Evolutionary conservation across 2,329 filamentous ascomycete genomes (phyloP).

Genomic region (Madurella mycetomatis): DNA sequence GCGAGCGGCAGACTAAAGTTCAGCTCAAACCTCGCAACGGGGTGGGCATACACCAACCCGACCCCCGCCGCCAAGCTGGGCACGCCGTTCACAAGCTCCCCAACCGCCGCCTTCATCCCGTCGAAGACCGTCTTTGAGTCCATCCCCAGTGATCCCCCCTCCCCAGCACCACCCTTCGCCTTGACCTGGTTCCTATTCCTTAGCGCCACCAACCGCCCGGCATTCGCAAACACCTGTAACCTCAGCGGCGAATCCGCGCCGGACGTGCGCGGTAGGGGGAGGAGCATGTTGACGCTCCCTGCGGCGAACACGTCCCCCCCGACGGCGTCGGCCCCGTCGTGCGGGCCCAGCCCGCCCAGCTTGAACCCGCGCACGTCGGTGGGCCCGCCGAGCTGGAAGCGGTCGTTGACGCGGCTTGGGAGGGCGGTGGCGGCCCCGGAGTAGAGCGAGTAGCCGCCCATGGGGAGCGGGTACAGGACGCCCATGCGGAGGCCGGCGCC

Average conservation of each 20-base stretch:
- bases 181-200: slow-evolving; percentile 31
- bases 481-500: slow-evolving; percentile 79
- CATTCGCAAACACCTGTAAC: slow-evolving; percentile 87
- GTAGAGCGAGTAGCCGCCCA: slow-evolving; percentile 46
- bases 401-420: slow-evolving; percentile 82
- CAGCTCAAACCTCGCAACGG: slow-evolving; percentile 87
- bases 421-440: slow-evolving; percentile 43
- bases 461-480: slow-evolving; percentile 73
- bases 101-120: slow-evolving; percentile 58
- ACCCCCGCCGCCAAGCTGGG: slow-evolving; percentile 85
- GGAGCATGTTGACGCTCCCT: slow-evolving; percentile 76
- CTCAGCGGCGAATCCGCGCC: slow-evolving; percentile 80
- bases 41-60: slow-evolving; percentile 91
- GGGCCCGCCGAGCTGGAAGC: slow-evolving; percentile 90
- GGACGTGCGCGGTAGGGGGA: slow-evolving; percentile 71
- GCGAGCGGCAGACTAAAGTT: slow-evolving; percentile 91
- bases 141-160: slow-evolving; percentile 36
- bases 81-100: slow-evolving; percentile 66
- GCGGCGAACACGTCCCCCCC: slow-evolving; percentile 92
- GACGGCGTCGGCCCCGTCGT: slow-evolving; percentile 78
- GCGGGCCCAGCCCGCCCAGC: slow-evolving; percentile 80
- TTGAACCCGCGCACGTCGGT: slow-evolving; percentile 94
- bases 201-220: slow-evolving; percentile 76
- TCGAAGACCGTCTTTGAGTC: slow-evolving; percentile 44
- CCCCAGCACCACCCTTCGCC: slow-evolving; percentile 40